Evolutionary conservation across 2,329 filamentous ascomycete genomes (phyloP).

Genomic region (Chaetoscypha palmicola): DNA sequence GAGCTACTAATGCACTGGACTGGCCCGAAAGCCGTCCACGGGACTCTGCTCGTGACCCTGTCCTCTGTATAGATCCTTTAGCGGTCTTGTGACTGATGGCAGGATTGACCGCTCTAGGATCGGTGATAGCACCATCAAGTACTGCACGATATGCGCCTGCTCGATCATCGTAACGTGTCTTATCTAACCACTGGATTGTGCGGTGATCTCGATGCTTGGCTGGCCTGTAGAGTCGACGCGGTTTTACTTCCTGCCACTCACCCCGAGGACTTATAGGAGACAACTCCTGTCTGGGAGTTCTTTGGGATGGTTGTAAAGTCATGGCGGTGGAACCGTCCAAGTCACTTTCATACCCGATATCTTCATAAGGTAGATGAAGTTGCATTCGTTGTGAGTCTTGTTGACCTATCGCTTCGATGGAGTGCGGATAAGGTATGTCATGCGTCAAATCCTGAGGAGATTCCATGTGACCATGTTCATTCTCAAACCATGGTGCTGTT

Average conservation of each 20-base stretch:
- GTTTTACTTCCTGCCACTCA: constrained; percentile 22
- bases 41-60: constrained; percentile 13
- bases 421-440: constrained; percentile 14
- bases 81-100: constrained; percentile 23
- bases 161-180: constrained; percentile 37
- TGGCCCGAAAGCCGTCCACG: constrained; percentile 25
- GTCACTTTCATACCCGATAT: constrained; percentile 27
- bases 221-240: constrained; percentile 16
- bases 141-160: constrained; percentile 40
- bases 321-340: constrained; percentile 20
- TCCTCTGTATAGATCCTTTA: constrained; percentile 21
- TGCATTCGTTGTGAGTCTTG: constrained; percentile 5
- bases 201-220: constrained; percentile 32
- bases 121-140: background rate
- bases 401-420: background rate
- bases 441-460: constrained; percentile 23
- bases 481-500: constrained; percentile 20
- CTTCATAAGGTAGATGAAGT: constrained; percentile 18
- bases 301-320: constrained; percentile 17
- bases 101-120: constrained; percentile 24
- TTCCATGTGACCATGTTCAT: constrained; percentile 22
- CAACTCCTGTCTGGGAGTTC: constrained; percentile 11
- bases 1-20: constrained; percentile 36
- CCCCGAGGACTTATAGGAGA: constrained; percentile 12
- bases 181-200: constrained; percentile 35